Conservation (phyloP, 345 rosid species). For the Salix koriyanagi region DNA sequence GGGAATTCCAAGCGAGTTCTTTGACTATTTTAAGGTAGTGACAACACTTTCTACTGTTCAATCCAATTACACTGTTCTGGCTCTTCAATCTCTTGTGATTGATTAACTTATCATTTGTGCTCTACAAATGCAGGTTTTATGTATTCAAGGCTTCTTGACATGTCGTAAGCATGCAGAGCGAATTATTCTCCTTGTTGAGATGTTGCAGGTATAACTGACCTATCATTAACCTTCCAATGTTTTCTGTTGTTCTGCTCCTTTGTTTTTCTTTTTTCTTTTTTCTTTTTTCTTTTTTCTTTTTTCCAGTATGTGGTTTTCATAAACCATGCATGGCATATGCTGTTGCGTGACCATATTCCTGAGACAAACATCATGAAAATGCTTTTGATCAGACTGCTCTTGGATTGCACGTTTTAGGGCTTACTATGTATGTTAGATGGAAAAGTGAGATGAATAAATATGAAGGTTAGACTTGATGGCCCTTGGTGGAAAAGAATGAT, state of each 20-base stretch:
- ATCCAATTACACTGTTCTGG: slow-evolving; percentile 5
- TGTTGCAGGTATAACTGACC: slow-evolving; percentile 77
- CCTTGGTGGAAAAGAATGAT: neutral
- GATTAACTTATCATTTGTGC: neutral
- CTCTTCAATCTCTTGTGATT: neutral
- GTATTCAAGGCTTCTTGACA: slow-evolving; percentile 97
- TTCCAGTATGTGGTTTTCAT: neutral
- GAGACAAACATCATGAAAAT: neutral
- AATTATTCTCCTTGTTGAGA: slow-evolving; percentile 90
- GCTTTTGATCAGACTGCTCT: neutral
- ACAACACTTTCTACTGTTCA: slow-evolving; percentile 5
- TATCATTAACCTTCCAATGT: neutral
- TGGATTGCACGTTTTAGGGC: neutral
- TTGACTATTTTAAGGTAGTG: slow-evolving; percentile 93
- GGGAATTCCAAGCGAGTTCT: slow-evolving; percentile 98
- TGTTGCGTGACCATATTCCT: neutral
- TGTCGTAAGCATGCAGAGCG: slow-evolving; percentile 99
- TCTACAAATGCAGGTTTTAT: slow-evolving; percentile 58
- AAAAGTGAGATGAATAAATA: neutral
- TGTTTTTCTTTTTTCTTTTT: neutral
- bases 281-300: neutral
- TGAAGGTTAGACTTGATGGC: neutral
- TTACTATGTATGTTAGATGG: neutral
- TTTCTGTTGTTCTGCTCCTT: neutral
- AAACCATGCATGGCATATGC: neutral